Evolutionary conservation across 2,329 filamentous ascomycete species (phyloP).

Genomic region (Parascedosporium putredinis): DNA sequence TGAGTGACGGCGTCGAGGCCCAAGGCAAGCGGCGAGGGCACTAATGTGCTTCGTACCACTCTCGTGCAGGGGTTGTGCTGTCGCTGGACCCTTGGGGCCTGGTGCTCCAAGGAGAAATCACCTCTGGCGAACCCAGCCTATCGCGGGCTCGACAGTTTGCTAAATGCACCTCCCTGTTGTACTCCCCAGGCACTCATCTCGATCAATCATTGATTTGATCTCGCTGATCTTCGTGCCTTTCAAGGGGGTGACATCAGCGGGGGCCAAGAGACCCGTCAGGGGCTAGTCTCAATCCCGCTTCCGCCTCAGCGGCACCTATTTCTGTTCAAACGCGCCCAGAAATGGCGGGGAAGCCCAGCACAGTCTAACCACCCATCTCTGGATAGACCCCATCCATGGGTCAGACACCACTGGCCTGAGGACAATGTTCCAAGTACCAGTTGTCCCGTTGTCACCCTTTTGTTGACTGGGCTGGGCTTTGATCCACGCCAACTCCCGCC

Average conservation of each 20-base stretch:
- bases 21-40: background rate
- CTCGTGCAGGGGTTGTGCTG: background rate
- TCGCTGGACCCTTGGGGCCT: too few relatives aligned
- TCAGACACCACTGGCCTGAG: too few relatives aligned
- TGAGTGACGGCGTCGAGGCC: background rate
- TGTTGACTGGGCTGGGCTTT: too few relatives aligned
- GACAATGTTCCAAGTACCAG: too few relatives aligned
- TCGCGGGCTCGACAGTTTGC: background rate
- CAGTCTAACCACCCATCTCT: background rate
- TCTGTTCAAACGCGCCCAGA: background rate
- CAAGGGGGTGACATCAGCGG: conserved; percentile 5
- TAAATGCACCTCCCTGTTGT: background rate
- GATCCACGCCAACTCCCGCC: too few relatives aligned
- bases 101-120: too few relatives aligned
- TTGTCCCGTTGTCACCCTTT: too few relatives aligned
- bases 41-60: background rate
- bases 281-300: too few relatives aligned
- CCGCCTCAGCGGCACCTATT: background rate
- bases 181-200: background rate
- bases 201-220: too few relatives aligned
- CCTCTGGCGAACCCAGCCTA: background rate
- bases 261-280: background rate
- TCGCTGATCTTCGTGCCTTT: too few relatives aligned
- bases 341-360: background rate
- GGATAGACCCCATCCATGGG: too few relatives aligned